phyloP scores from a whole-genome alignment of 805 yeast species.

The Kazachstania bromeliacearum region DNA sequence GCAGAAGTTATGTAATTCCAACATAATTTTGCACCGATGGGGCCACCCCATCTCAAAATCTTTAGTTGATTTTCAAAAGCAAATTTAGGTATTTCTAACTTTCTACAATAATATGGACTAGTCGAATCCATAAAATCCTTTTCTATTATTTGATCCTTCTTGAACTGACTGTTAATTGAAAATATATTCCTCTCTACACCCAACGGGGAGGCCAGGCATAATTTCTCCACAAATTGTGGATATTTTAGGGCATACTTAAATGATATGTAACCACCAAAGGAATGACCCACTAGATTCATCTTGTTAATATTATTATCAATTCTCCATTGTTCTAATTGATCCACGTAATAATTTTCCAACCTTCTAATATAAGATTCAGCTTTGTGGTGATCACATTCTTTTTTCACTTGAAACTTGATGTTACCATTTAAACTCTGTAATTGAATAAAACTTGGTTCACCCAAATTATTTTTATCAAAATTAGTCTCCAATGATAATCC shows the following conservation, averaged over 20 bases:
- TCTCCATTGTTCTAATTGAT: slow-evolving; percentile 60
- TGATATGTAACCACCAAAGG: slow-evolving; percentile 68
- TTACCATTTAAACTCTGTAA: not conserved
- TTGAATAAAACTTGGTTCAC: not conserved
- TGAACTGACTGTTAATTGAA: slow-evolving; percentile 35
- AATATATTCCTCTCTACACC: slow-evolving; percentile 65
- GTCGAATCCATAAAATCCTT: slow-evolving; percentile 34
- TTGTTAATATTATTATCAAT: slow-evolving; percentile 36
- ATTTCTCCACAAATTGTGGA: slow-evolving; percentile 44
- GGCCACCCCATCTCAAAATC: slow-evolving; percentile 37
- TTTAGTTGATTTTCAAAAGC: slow-evolving; percentile 34
- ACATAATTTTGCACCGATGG: slow-evolving; percentile 32
- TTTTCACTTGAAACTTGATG: not conserved
- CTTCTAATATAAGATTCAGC: slow-evolving; percentile 10
- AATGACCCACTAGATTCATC: slow-evolving; percentile 65
- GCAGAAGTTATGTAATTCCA: slow-evolving; percentile 28
- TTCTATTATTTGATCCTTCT: slow-evolving; percentile 10
- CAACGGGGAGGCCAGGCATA: slow-evolving; percentile 62
- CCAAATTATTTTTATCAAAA: slow-evolving; percentile 5
- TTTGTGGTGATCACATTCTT: not conserved
- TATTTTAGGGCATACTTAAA: slow-evolving; percentile 51
- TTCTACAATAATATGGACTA: slow-evolving; percentile 30
- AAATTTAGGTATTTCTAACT: slow-evolving; percentile 23
- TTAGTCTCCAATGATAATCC: slow-evolving; percentile 41
- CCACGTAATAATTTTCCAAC: slow-evolving; percentile 47